Evolutionary conservation across 495 filamentous ascomycete genomes (phyloP), one percentile per base, ranked within the genome.

Genomic region (Xeromyces bisporus): DNA sequence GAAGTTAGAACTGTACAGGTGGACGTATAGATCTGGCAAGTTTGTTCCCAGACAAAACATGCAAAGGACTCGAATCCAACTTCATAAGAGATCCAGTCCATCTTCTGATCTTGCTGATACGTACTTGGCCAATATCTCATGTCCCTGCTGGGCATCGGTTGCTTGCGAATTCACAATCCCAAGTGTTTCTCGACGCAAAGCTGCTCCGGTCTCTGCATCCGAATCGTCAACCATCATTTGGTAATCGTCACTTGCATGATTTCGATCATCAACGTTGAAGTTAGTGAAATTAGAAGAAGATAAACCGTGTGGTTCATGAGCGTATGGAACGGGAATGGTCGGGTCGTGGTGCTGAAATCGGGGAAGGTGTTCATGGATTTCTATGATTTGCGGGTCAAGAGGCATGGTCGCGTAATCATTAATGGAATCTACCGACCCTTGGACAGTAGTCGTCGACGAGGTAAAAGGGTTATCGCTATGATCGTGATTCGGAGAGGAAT

Each of bases 161-260:
- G 51, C 33, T 10, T 55, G 46, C 9, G 56, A 41, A 34, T 62
- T 57, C 30, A 60, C 57, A 31, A 64, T 33, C 18, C 51, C 51
- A 31, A 62, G 42, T 16, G 57, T 45, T 31, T 57, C 53, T 33
- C 55, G 50, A 31, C 53, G 55, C 23, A 64, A 49, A 0, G 44
- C 28, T 4, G 40, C 28, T 9, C 29, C 37, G 7, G 47, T 27
- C 9, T 52, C 48, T 6, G 50, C 35, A 23, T 62, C 58, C 2
- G 54, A 51, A 33, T 64, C 59, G 15, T 57, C 53, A 12, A 64
- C 54, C 56, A 64, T 57, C 47, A 60, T 55, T 28, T 60, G 55
- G 33, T 60, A 62, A 14, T 60, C 57, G 31, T 53, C 49, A 7
- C 50, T 46, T 0, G 50, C 40, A 34, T 61, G 55, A 26, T 53